Evolutionary conservation across 225 moss, liverwort and hornwort genomes (phyloP), one percentile per base, ranked within the genome.

Genomic region (Ulota crispa): DNA sequence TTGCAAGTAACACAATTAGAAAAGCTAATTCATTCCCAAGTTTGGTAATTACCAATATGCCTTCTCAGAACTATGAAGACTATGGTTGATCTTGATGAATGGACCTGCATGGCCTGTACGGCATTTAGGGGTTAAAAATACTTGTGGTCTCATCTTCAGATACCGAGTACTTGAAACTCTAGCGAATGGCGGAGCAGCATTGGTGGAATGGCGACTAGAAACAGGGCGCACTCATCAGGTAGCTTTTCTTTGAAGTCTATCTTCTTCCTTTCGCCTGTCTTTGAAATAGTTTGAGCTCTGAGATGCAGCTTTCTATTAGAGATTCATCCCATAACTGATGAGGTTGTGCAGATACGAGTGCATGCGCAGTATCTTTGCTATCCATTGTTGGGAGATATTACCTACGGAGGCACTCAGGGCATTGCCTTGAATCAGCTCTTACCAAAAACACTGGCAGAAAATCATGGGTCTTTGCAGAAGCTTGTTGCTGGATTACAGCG

Each of bases 221-320:
- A 99, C 99, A 82, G 99, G 99, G 67, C 96, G 99, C 27, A 99
- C 99, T 15, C 99, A 99, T 91, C 99, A 99, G 97, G 97, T 97
- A 72, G 34, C 42, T 67, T 31, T 24, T n/a, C 36, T 64, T 20
- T 68, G 16, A 52, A 53, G 34, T 19, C 1, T 9, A 24, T 56
- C 37, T 23, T 68, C 18, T 54, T 75, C 2, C 7, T 11, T 9
- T 5, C 53, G 16, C 28, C 26, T 80, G 62, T 50, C 42, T 78
- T 42, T 56, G 23, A 78, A 59, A 67, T 73, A 64, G 23, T n/a
- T 9, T 23, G 73, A 45, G 30, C 37, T 43, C 4, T 57, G 12
- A n/a, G 16, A 11, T 71, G 20, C 7, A 62, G 63, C 8, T 76
- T 34, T 5, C 9, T 39, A 20, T 31, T 19, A 24, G 43, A 32